phyloP scores from a whole-genome alignment of 495 filamentous ascomycete species.

The Aspergillus saccharolyticus region DNA sequence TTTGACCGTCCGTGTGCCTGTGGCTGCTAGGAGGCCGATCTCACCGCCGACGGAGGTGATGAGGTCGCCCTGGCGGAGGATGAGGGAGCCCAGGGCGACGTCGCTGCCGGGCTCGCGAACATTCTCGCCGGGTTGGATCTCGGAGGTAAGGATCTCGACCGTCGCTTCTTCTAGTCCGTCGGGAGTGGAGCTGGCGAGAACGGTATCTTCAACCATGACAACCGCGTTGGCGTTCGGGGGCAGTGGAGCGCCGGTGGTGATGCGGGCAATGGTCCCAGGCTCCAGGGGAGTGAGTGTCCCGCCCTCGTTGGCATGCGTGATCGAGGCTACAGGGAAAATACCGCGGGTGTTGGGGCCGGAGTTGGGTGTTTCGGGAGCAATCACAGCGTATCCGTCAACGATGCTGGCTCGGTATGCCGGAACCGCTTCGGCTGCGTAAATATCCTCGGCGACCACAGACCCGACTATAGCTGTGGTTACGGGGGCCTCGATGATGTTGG shows the following conservation, averaged over 20 bases:
- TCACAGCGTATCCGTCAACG: slow-evolving; percentile 92
- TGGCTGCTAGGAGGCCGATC: slow-evolving; percentile 80
- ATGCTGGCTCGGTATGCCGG: slow-evolving; percentile 94
- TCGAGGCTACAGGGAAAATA: slow-evolving; percentile 76
- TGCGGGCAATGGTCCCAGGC: slow-evolving; percentile 73
- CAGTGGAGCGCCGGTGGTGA: slow-evolving; percentile 91
- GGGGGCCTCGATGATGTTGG: slow-evolving; percentile 47
- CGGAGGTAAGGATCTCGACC: slow-evolving; percentile 74
- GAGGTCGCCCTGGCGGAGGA: slow-evolving; percentile 70
- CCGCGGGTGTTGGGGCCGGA: slow-evolving; percentile 61
- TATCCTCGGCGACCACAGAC: slow-evolving; percentile 74
- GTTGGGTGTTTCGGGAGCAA: slow-evolving; percentile 37
- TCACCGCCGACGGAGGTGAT: slow-evolving; percentile 85
- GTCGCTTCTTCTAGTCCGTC: slow-evolving; percentile 81
- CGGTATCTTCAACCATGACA: slow-evolving; percentile 96
- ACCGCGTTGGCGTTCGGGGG: slow-evolving; percentile 86
- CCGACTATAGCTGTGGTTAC: slow-evolving; percentile 65
- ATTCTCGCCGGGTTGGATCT: slow-evolving; percentile 77
- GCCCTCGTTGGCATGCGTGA: slow-evolving; percentile 77
- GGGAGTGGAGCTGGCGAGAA: slow-evolving; percentile 63
- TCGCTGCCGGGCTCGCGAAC: slow-evolving; percentile 90
- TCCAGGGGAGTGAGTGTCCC: slow-evolving; percentile 53
- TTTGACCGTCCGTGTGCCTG: slow-evolving; percentile 67
- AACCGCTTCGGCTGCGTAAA: slow-evolving; percentile 73
- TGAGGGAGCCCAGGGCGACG: slow-evolving; percentile 58